These are phyloP conservation scores for Vitellaria paradoxa DNA, from an alignment of 179 eudicot species.

Conservation along the genomic window DNA sequence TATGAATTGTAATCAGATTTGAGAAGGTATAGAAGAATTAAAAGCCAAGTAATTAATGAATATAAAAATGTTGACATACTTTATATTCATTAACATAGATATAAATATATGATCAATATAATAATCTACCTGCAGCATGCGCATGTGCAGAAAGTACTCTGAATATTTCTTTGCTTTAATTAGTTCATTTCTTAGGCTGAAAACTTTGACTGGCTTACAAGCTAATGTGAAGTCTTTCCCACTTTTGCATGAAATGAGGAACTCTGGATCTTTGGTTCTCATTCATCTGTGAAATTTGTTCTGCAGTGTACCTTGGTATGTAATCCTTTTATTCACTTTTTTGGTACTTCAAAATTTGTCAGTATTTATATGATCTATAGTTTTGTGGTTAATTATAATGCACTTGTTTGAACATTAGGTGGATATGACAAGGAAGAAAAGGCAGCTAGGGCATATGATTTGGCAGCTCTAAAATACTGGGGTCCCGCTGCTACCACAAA, in stretches of 20 bases:
- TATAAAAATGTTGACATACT: not conserved
- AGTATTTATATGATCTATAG: not conserved
- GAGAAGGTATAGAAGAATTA: not conserved
- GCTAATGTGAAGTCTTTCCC: conserved; percentile 14
- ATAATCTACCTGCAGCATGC: not conserved
- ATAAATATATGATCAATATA: no score
- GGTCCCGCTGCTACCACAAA: conserved; percentile 89
- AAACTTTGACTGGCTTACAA: conserved; percentile 7
- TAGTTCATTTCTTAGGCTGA: not conserved
- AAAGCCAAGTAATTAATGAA: not conserved
- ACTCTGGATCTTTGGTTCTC: conserved; percentile 18
- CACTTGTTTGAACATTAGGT: conserved; percentile 31
- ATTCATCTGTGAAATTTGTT: conserved; percentile 9
- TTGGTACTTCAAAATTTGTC: not conserved
- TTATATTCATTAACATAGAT: no score
- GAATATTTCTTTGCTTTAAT: not conserved
- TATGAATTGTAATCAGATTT: not conserved
- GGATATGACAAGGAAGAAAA: conserved; percentile 98
- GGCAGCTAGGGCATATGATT: conserved; percentile 91
- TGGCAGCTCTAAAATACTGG: conserved; percentile 96
- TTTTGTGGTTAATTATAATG: not conserved
- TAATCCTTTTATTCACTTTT: conserved; percentile 2
- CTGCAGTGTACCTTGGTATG: conserved; percentile 87
- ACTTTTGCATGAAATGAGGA: conserved; percentile 30
- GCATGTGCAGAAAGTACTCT: conserved; percentile 2